Conservation (phyloP, 108 stramenopile species). For the Nitzschia sp. region DNA sequence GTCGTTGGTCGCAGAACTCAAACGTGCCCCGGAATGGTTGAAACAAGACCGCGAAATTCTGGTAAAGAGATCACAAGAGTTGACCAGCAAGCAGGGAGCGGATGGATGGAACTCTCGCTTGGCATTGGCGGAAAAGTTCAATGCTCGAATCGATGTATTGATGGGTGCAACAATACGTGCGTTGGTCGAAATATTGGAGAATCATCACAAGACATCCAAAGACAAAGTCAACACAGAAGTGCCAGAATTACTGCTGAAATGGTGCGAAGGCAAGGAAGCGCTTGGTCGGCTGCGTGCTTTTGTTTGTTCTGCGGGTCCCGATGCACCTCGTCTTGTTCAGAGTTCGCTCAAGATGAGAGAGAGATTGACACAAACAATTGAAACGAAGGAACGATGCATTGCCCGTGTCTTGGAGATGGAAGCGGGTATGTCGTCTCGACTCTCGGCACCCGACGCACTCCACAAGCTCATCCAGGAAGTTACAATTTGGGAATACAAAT, state of each 20-base stretch:
- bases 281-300: constrained; percentile 34
- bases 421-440: constrained; percentile 13
- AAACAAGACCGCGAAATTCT: constrained; percentile 15
- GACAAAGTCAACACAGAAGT: constrained; percentile 1
- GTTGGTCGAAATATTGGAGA: constrained; percentile 21
- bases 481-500: constrained; percentile 17
- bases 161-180: constrained; percentile 12
- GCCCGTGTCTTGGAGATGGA: constrained; percentile 14
- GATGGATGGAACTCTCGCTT: constrained; percentile 29
- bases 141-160: constrained; percentile 28
- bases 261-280: constrained; percentile 32
- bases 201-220: not conserved
- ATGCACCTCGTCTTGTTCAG: constrained; percentile 12
- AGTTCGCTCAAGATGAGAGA: constrained; percentile 20
- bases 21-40: constrained; percentile 16
- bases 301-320: constrained; percentile 30
- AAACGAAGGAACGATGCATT: constrained; percentile 25
- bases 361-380: constrained; percentile 11
- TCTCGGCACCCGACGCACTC: constrained; percentile 22
- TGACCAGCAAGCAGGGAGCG: not conserved
- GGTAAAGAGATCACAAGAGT: not conserved
- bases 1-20: constrained; percentile 18
- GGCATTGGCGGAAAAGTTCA: constrained; percentile 20
- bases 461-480: constrained; percentile 18
- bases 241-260: constrained; percentile 22